Conservation (phyloP, 768 basidiomycete species). For the Collybiopsis luxurians region DNA sequence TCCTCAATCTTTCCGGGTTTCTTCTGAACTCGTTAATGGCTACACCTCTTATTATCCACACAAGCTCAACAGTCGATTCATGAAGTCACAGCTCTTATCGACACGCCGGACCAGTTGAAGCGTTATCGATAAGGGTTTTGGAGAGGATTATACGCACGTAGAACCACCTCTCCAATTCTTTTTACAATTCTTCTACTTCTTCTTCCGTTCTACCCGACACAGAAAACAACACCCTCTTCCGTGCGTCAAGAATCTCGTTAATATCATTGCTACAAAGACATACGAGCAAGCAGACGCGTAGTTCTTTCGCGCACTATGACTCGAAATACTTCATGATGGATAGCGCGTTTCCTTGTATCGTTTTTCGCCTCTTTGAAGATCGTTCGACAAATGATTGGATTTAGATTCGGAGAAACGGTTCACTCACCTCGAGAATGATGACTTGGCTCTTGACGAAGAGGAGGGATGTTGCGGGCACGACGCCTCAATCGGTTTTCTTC, state of each 20-base stretch:
- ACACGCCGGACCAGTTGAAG: conserved; percentile 37
- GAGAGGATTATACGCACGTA: conserved; percentile 50
- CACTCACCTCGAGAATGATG: conserved; percentile 49
- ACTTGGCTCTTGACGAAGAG: conserved; percentile 45
- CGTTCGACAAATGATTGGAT: neutral
- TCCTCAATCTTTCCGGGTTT: no score
- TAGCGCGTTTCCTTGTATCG: conserved; percentile 88
- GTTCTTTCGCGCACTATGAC: conserved; percentile 94
- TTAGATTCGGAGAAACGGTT: conserved; percentile 15
- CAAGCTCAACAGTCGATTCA: neutral
- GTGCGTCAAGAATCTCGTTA: conserved; percentile 80
- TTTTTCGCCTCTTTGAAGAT: neutral
- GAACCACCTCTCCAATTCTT: neutral
- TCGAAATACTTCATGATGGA: conserved; percentile 94
- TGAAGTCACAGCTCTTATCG: conserved; percentile 24
- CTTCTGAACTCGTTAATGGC: neutral
- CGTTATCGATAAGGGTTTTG: conserved; percentile 54
- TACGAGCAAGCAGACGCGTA: conserved; percentile 74
- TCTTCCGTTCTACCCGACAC: conserved; percentile 50
- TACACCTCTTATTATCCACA: neutral
- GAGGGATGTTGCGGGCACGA: conserved; percentile 80
- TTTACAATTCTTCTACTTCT: neutral
- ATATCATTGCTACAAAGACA: conserved; percentile 93
- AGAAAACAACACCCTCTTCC: conserved; percentile 78
- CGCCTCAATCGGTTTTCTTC: conserved; percentile 91